Evolutionary conservation across 2,329 filamentous ascomycete species (phyloP), one percentile per base, ranked within the genome.

Genomic region (Ceratocystis lukuohia): DNA sequence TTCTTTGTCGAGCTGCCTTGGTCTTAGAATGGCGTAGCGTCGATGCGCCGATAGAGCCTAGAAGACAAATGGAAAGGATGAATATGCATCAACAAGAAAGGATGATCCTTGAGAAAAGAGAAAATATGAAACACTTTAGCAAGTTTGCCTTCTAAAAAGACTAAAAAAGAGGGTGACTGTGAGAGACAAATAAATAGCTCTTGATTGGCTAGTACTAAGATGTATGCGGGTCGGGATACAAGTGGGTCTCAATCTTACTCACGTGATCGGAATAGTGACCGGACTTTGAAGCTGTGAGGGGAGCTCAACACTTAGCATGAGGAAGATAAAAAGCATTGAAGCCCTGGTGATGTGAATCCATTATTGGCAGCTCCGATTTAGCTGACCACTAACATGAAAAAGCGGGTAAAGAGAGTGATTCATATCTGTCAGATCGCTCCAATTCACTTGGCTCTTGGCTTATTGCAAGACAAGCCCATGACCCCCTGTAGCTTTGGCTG

Each of bases 41-140:
- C 8, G 48, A 25, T 12, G 37, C 37, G 48, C 2, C 22, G 22
- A 28, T 15, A 7, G 10, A 25, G 48, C 15, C 48, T 28, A 53
- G 10, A 53, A 53, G 48, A 53, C 22, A 15, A 53, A 28, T 15
- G 37, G 37, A 15, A 53, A 53, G 48, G 48, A 53, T 53, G 48
- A 53, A 53, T 53, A 53, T 53, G 48, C 48, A 53, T 22, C 25
- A 25, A 25, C 48, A 53, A 25, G 48, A 25, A 53, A 25, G 48
- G 48, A 53, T 25, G 48, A 53, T 53, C 48, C 48, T 28, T 53
- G 48, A 53, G 48, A 53, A 53, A 53, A 53, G 48, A 53, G 48
- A 15, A 25, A 53, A 53, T 10, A 25, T 41, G 37, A 28, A 53
- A 25, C 22, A 53, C 10, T 3, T 25, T 4, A 15, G 48, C 6